Evolutionary conservation across 1,139 yeast genomes (phyloP).

Genomic region (Blastobotrys aristatus): DNA sequence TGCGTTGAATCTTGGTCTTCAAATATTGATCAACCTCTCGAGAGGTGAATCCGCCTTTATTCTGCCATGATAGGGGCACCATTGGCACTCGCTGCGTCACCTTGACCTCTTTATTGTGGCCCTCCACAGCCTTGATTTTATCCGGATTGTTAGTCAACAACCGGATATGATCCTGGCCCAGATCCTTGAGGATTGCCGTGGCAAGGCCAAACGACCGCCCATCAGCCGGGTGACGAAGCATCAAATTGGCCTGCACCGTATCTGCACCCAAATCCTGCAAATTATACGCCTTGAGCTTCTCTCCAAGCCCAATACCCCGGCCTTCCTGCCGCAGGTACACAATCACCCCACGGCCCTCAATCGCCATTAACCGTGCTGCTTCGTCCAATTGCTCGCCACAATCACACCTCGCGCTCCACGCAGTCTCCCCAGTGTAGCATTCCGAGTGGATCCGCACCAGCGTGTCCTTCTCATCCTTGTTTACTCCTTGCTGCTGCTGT

Average conservation of each 20-base stretch:
- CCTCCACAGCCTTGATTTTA: conserved; percentile 91
- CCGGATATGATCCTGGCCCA: conserved; percentile 68
- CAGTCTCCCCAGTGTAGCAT: conserved; percentile 98
- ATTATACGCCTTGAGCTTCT: conserved; percentile 93
- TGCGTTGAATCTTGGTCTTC: conserved; percentile 88
- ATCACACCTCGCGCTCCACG: conserved; percentile 98
- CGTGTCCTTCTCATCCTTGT: conserved; percentile 35
- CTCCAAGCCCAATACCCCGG: conserved; percentile 95
- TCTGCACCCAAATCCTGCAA: conserved; percentile 97
- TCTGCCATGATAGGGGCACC: conserved; percentile 92
- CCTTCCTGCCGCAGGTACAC: conserved; percentile 98
- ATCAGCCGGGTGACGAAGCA: conserved; percentile 95
- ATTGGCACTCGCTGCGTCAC: conserved; percentile 89
- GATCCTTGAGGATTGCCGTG: conserved; percentile 82
- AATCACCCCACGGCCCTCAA: conserved; percentile 83
- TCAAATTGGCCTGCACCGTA: conserved; percentile 90
- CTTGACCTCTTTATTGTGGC: conserved; percentile 60
- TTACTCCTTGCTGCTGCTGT: too few relatives aligned
- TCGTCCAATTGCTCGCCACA: conserved; percentile 99
- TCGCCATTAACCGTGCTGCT: conserved; percentile 90
- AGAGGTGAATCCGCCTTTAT: conserved; percentile 65
- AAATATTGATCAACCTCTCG: conserved; percentile 88
- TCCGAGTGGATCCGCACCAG: conserved; percentile 89
- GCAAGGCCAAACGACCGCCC: conserved; percentile 90
- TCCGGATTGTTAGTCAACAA: conserved; percentile 94